These are phyloP conservation scores for Lachancea sp. DNA, from an alignment of 805 yeast genomes.

Conservation along the genomic window DNA sequence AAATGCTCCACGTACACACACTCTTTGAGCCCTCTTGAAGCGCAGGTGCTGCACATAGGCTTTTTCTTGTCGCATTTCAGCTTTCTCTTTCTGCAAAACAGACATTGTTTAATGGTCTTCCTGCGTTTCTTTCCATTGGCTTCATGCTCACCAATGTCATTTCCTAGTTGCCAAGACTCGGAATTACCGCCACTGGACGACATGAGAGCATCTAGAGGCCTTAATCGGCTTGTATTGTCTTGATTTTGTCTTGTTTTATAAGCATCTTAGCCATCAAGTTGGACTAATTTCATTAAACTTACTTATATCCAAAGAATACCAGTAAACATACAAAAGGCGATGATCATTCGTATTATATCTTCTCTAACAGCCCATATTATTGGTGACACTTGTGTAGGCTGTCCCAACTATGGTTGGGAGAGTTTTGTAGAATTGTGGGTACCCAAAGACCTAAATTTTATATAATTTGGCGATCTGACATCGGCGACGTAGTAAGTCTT, in stretches of 20 bases:
- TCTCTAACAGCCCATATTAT: too few species aligned
- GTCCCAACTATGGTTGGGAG: too few species aligned
- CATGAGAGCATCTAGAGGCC: neutral
- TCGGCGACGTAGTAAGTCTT: too few species aligned
- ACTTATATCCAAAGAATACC: too few species aligned
- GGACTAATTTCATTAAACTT: too few species aligned
- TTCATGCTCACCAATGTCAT: neutral
- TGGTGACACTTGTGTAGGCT: too few species aligned
- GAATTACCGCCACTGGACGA: neutral
- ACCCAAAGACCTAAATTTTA: too few species aligned
- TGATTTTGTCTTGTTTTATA: neutral
- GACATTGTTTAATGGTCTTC: slow-evolving; percentile 35
- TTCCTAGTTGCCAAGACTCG: neutral
- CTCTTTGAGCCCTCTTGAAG: slow-evolving; percentile 27
- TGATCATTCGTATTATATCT: too few species aligned
- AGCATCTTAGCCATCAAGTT: neutral
- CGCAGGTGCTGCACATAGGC: slow-evolving; percentile 40
- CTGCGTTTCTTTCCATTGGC: slow-evolving; percentile 19
- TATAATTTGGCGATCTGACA: too few species aligned
- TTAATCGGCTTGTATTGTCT: neutral
- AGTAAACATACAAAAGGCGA: too few species aligned
- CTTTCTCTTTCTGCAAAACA: slow-evolving; percentile 58
- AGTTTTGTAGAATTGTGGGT: too few species aligned
- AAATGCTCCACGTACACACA: slow-evolving; percentile 24
- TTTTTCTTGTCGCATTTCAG: slow-evolving; percentile 54